Conservation (phyloP, 495 filamentous ascomycete species). For the Letharia lupina region DNA sequence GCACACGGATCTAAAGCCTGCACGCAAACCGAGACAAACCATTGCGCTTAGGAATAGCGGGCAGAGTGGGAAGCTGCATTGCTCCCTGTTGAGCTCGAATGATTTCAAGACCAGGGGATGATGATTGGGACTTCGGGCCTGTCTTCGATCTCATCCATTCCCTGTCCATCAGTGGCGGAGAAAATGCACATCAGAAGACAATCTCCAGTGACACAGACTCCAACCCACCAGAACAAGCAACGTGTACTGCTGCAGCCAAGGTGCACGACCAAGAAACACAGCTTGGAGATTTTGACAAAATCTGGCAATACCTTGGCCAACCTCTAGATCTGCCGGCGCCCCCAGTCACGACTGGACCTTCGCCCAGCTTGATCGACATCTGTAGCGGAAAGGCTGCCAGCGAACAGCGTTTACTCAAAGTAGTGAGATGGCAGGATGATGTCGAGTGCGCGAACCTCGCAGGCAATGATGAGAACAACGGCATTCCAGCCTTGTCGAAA, state of each 20-base stretch:
- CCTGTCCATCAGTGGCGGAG: conserved; percentile 25
- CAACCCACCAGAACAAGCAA: conserved; percentile 4
- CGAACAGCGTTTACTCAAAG: conserved; percentile 27
- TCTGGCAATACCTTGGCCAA: conserved; percentile 35
- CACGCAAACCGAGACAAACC: neutral
- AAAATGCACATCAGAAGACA: neutral
- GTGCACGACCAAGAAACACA: conserved; percentile 3
- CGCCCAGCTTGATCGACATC: neutral
- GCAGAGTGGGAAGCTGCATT: conserved; percentile 22
- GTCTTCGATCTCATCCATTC: conserved; percentile 42
- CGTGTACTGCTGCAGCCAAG: neutral
- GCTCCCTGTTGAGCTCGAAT: conserved; percentile 22
- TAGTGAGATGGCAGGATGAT: conserved; percentile 33
- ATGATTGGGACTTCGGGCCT: conserved; percentile 41
- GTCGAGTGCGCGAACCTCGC: conserved; percentile 26
- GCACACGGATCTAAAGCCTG: conserved; percentile 1
- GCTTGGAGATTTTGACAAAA: conserved; percentile 38
- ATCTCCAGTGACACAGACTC: conserved; percentile 13
- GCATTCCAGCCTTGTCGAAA: conserved; percentile 16
- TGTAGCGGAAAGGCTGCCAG: conserved; percentile 4
- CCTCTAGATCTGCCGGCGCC: conserved; percentile 25
- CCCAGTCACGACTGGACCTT: conserved; percentile 11
- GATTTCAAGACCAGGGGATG: conserved; percentile 11
- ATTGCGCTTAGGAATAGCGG: conserved; percentile 1
- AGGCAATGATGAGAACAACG: conserved; percentile 22